Evolutionary conservation across 1,139 yeast genomes (phyloP).

Genomic region (Sugiyamaella pinicola): DNA sequence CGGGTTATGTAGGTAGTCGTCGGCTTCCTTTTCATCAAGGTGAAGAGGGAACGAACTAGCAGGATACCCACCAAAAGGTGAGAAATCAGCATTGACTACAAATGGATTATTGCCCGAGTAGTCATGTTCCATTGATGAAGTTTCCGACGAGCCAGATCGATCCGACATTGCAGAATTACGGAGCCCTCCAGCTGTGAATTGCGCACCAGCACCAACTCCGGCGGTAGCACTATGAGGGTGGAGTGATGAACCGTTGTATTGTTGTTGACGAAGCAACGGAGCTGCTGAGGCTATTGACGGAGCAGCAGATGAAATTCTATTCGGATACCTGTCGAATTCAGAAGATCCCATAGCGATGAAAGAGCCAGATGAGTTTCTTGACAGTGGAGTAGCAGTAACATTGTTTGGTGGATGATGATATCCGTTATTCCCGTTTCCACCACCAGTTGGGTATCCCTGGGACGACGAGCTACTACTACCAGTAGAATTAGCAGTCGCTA

Average conservation of each 20-base stretch:
- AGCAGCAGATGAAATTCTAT: conserved; percentile 40
- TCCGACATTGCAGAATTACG: conserved; percentile 36
- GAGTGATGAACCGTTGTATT: conserved; percentile 22
- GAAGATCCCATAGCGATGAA: conserved; percentile 34
- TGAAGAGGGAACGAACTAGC: conserved; percentile 82
- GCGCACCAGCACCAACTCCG: conserved; percentile 9
- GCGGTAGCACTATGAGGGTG: conserved; percentile 12
- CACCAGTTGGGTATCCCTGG: conserved; percentile 13
- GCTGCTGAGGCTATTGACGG: conserved; percentile 36
- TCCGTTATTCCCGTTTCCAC: conserved; percentile 8
- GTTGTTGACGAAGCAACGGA: conserved; percentile 24
- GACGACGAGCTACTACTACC: conserved; percentile 15
- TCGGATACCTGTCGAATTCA: conserved; percentile 46
- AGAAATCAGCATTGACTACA: conserved; percentile 47
- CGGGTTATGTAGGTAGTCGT: conserved; percentile 89
- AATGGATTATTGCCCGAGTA: conserved; percentile 34
- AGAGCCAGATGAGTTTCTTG: conserved; percentile 34
- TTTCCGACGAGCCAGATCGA: conserved; percentile 32
- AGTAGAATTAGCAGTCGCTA: conserved; percentile 13
- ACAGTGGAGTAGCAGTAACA: conserved; percentile 20
- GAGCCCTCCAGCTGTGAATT: conserved; percentile 18
- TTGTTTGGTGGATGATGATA: conserved; percentile 12
- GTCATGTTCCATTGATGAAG: conserved; percentile 32
- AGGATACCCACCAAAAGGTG: conserved; percentile 95
- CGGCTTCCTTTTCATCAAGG: conserved; percentile 88